Percentiles rank a stretch among this genome's conserved stretches.
These are phyloP conservation scores for Leccinum longicurvipes DNA, from an alignment of 768 basidiomycete species.

Conservation along the genomic window DNA sequence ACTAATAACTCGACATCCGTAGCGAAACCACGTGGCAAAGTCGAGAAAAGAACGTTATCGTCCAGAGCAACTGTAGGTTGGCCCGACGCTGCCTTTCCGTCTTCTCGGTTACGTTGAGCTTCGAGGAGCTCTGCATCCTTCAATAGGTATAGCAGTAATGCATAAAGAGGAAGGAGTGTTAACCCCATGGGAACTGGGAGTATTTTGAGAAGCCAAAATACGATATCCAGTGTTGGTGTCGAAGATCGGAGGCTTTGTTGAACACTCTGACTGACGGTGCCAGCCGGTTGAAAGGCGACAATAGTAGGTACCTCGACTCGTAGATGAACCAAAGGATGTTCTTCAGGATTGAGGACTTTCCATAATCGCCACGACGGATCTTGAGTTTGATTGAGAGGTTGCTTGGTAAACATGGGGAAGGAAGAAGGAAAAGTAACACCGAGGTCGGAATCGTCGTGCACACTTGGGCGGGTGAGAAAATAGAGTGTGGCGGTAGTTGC, in stretches of 20 bases:
- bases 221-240: slow-evolving; percentile 48
- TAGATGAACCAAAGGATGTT: slow-evolving; percentile 65
- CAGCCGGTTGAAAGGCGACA: slow-evolving; percentile 57
- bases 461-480: slow-evolving; percentile 59
- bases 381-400: slow-evolving; percentile 29
- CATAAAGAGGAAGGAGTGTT: slow-evolving; percentile 72
- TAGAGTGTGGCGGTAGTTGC: slow-evolving; percentile 75
- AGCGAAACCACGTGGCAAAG: slow-evolving; percentile 75
- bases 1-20: slow-evolving; percentile 84
- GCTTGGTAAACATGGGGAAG: slow-evolving; percentile 35
- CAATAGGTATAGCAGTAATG: slow-evolving; percentile 77
- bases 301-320: slow-evolving; percentile 79
- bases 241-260: slow-evolving; percentile 41
- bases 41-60: slow-evolving; percentile 52
- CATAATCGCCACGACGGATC: slow-evolving; percentile 69
- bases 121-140: slow-evolving; percentile 91
- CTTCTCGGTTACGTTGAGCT: slow-evolving; percentile 67
- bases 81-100: slow-evolving; percentile 36
- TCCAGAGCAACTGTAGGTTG: slow-evolving; percentile 33
- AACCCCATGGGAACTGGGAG: slow-evolving; percentile 80
- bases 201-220: slow-evolving; percentile 78
- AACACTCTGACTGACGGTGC: slow-evolving; percentile 22
- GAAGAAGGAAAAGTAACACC: slow-evolving; percentile 14
- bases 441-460: slow-evolving; percentile 27
- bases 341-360: slow-evolving; percentile 70